Evolutionary conservation across 306 rosid genomes (phyloP).

Genomic region (Geum urbanum): DNA sequence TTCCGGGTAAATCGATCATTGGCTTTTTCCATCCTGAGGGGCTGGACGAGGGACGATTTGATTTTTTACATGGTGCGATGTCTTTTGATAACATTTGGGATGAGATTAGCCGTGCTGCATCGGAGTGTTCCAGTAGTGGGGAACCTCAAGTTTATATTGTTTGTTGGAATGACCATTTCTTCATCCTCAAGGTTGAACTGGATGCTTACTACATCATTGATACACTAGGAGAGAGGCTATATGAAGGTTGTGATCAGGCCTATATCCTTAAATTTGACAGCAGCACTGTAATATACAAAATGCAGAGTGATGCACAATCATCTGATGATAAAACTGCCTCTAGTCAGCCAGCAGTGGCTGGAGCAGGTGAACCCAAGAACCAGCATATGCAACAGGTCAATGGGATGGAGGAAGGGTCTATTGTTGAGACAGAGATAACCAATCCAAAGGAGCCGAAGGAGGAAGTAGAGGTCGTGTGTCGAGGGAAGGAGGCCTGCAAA

Average conservation of each 20-base stretch:
- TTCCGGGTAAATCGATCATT: conserved; percentile 66
- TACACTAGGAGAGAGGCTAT: conserved; percentile 94
- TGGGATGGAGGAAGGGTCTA: conserved; percentile 39
- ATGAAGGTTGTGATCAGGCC: conserved; percentile 94
- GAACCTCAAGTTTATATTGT: conserved; percentile 77
- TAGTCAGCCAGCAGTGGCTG: conserved; percentile 44
- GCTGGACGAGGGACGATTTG: conserved; percentile 84
- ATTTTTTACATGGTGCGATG: conserved; percentile 89
- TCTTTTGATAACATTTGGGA: conserved; percentile 98
- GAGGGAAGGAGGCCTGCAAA: conserved; percentile 92
- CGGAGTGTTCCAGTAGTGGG: conserved; percentile 37
- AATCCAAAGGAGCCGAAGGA: conserved; percentile 45
- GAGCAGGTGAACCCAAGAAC: conserved; percentile 42
- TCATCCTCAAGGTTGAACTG: conserved; percentile 85
- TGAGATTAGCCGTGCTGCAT: conserved; percentile 65
- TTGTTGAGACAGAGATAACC: conserved; percentile 21
- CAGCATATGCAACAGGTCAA: conserved; percentile 36
- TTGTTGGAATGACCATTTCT: conserved; percentile 98
- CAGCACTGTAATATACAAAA: conserved; percentile 54
- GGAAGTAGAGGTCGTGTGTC: conserved; percentile 61
- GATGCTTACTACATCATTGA: conserved; percentile 89
- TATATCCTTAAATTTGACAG: conserved; percentile 79
- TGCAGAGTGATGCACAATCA: conserved; percentile 35
- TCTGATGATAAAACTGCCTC: conserved; percentile 48
- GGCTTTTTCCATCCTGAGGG: conserved; percentile 98